A percentile compares a stretch with the other conserved stretches of the same genome.
phyloP scores from a whole-genome alignment of 2,329 filamentous ascomycete species.

The Aureobasidium namibiae region DNA sequence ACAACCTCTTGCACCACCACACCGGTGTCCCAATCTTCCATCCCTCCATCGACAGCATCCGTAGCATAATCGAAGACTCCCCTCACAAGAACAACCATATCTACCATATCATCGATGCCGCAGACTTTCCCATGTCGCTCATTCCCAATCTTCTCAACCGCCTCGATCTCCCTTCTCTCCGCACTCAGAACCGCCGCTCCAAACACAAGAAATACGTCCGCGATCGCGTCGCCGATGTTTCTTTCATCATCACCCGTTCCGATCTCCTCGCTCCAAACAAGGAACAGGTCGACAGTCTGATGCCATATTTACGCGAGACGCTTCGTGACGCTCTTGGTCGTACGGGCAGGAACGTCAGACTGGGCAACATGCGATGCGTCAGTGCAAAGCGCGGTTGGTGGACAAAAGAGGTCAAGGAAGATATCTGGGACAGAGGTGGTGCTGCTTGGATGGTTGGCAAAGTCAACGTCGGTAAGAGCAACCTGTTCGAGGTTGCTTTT shows the following conservation, averaged over 20 bases:
- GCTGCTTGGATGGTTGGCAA: conserved; percentile 97
- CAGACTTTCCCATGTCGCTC: conserved; percentile 92
- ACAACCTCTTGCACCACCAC: conserved; percentile 69
- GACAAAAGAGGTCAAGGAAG: conserved; percentile 77
- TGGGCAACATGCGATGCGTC: conserved; percentile 81
- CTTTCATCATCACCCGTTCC: conserved; percentile 82
- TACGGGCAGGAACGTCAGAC: conserved; percentile 58
- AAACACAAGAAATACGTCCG: conserved; percentile 56
- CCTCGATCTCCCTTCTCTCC: conserved; percentile 62
- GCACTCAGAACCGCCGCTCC: conserved; percentile 73
- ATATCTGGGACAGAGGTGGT: conserved; percentile 75
- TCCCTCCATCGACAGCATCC: conserved; percentile 71
- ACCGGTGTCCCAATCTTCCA: conserved; percentile 65
- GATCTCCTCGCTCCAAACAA: conserved; percentile 81
- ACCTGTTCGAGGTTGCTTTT: conserved; percentile 78
- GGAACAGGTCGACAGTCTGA: conserved; percentile 72
- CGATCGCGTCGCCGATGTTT: conserved; percentile 66
- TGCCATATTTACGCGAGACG: conserved; percentile 74
- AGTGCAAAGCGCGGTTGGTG: conserved; percentile 85
- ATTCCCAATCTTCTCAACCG: conserved; percentile 66
- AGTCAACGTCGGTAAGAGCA: conserved; percentile 94
- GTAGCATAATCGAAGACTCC: conserved; percentile 78
- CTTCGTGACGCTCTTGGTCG: conserved; percentile 68
- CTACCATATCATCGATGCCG: conserved; percentile 90
- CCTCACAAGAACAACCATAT: conserved; percentile 88